phyloP scores from a whole-genome alignment of 257 asterid genomes.

The Solanum medicagineum region DNA sequence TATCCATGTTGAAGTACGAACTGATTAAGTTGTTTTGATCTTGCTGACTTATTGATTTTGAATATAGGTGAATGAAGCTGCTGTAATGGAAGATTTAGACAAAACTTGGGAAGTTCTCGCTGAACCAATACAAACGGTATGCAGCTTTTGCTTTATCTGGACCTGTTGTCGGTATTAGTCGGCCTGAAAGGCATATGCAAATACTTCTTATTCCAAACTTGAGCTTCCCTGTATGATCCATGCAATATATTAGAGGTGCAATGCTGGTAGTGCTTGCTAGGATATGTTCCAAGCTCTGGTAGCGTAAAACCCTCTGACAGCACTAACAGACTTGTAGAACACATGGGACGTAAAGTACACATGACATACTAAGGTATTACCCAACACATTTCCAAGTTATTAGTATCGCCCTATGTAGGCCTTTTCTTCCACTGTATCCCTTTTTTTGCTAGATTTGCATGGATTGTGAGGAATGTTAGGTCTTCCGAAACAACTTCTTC shows the following conservation, averaged over 20 bases:
- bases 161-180: background rate
- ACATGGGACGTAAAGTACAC: background rate
- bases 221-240: background rate
- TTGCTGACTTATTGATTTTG: background rate
- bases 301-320: background rate
- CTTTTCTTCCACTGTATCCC: background rate
- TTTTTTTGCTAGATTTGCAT: background rate
- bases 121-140: constrained; percentile 92
- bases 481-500: background rate
- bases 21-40: background rate
- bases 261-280: background rate
- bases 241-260: background rate
- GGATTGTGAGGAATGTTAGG: background rate
- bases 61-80: constrained; percentile 62
- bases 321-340: background rate
- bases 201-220: background rate
- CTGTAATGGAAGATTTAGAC: constrained; percentile 53
- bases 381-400: background rate
- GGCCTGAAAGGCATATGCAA: background rate
- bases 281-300: background rate
- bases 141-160: constrained; percentile 5
- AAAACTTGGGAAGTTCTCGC: constrained; percentile 92
- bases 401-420: background rate
- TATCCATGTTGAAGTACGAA: background rate
- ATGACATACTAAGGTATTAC: background rate